Base-by-base conservation (phyloP, 345 rosid species). In the Barbarea vulgaris region DNA sequence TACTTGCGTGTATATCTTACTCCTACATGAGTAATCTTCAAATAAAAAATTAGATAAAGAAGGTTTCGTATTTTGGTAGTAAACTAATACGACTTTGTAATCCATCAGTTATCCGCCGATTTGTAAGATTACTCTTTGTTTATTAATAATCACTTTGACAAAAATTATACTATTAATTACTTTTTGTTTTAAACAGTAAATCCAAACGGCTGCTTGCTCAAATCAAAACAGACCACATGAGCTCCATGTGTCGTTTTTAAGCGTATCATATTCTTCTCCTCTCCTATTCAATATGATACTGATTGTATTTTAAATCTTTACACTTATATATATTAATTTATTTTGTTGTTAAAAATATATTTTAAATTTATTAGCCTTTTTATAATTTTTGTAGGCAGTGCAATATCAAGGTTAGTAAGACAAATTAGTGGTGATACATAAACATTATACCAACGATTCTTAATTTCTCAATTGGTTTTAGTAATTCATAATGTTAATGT, bases 201-300 rank as follows among this genome's bases (percentile, higher is more conserved):
- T 54, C 65, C 54, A 69, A 68, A 76, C 69, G 56, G 69, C 51
- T 51, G 65, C 12, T 53, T 54, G 65, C 66, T 54, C 46, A 70
- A 64, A 48, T 72, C 77, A 30, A 56, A 77, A 64, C 73, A 65
- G 73, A 65, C 81, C 81, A 77, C 80, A 77, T 77, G 80, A 77
- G 44, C 68, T 10, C 73, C 41, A 14, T 51, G 9, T 37, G 87
- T 70, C 65, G 30, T 39, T 24, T 33, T 56, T 76, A 52, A 58
- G 47, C 59, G 44, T 59, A 8, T 21, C 59, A 18, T 24, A 22
- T 37, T 57, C 51, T 39, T 24, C 41, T 65, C 78, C 22, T 55
- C 37, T 46, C 48, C 68, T 4, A 31, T 64, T 64, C 17, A 14
- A 31, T 28, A 28, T 28, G 17, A 41, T 41, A 41, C 17, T 41